Evolutionary conservation across 768 basidiomycete species (phyloP), one percentile per base, ranked within the genome.

Genomic region (Amanita rubescens): DNA sequence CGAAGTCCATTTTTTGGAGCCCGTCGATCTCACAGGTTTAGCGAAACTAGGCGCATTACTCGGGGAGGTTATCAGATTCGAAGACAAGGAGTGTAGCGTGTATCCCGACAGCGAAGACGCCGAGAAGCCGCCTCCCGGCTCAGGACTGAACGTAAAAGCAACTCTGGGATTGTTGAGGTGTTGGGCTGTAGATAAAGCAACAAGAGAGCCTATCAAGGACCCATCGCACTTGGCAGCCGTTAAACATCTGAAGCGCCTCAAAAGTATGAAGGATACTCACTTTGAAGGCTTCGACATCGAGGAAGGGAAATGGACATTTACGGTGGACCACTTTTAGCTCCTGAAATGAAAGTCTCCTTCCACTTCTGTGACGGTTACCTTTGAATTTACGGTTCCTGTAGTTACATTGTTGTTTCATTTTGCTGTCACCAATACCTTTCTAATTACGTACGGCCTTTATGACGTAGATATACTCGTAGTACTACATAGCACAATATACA

Each of bases 281-380:
- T 97, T 94, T 62, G 84, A 89, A 65, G 71, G 70, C 62, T 98
- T 89, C 67, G 86, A 93, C 54, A 76, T 82, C 51, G 74, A 74
- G 60, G 82, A 84, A 61, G 96, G 96, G 49, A 85, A 80, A 68
- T 97, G 95, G 95, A 87, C 83, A 47, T 98, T 99, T 71, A 82
- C 77, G 27, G 96, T 98, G 57, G 85, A 93, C 64, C 92, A 95
- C 72, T 99, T 97, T 75, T 91, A 69, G 78, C 39, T 35, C 30
- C 3, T 3, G 24, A n/a, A 9, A 8, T 20, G 20, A 19, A 34
- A 35, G 47, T 10, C 14, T 15, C 15, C 14, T 22, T 34, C 12
- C 2, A 2, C 4, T 24, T 27, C n/a, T 19, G 20, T 51, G 22
- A 37, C 37, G 10, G 5, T 48, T 32, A n/a, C 33, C 5, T 17